Evolutionary conservation across 2,329 filamentous ascomycete species (phyloP).

Genomic region (Exophiala sp.): DNA sequence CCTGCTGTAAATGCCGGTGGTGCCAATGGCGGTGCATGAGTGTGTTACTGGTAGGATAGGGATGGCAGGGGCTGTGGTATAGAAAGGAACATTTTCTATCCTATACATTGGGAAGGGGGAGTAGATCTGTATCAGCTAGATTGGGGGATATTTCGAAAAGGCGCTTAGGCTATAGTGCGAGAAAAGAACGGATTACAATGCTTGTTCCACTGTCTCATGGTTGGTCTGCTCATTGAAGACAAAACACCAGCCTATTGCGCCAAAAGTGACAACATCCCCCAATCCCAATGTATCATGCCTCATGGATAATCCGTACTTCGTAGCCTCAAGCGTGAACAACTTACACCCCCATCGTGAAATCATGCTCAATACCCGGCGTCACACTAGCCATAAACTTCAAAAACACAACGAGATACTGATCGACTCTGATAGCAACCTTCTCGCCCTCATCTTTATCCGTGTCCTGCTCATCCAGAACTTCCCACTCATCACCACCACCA

Average conservation of each 20-base stretch:
- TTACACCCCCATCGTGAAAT: slow-evolving; percentile 94
- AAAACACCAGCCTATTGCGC: neutral
- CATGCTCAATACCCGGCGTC: slow-evolving; percentile 94
- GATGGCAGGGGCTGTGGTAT: too few species aligned
- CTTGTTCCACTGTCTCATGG: too few species aligned
- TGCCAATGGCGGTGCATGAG: too few species aligned
- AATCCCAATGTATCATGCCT: neutral
- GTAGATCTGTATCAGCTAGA: too few species aligned
- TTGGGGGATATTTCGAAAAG: too few species aligned
- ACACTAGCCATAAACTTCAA: slow-evolving; percentile 76
- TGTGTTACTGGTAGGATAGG: too few species aligned
- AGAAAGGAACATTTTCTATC: too few species aligned
- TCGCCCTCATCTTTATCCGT: slow-evolving; percentile 48
- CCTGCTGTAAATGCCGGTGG: too few species aligned
- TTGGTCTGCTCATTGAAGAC: neutral
- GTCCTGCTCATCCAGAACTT: slow-evolving; percentile 51
- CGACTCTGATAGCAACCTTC: slow-evolving; percentile 47
- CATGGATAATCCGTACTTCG: neutral
- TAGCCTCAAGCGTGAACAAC: neutral
- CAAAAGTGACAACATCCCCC: too few species aligned
- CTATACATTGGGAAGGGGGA: too few species aligned
- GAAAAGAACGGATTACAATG: too few species aligned
- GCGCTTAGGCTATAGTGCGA: too few species aligned
- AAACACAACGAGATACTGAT: slow-evolving; percentile 52
- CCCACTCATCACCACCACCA: slow-evolving; percentile 59